Evolutionary conservation across 108 stramenopile species (phyloP).

Genomic region (Fistulifera pelliculosa): DNA sequence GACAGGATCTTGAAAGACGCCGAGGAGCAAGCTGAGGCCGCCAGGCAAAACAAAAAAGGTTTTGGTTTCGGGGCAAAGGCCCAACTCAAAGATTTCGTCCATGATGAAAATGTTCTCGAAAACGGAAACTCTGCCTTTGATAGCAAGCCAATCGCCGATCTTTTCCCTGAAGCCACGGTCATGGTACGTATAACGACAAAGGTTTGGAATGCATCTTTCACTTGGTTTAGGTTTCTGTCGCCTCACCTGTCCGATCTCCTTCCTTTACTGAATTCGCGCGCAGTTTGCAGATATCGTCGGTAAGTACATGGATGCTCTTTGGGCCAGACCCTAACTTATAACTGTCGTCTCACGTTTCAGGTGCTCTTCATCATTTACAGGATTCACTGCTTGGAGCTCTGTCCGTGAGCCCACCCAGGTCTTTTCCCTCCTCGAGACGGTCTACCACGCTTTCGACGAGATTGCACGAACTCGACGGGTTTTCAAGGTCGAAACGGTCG

Average conservation of each 20-base stretch:
- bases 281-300: constrained; percentile 46
- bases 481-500: constrained; percentile 12
- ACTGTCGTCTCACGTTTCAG: not conserved
- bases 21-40: not conserved
- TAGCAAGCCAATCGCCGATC: constrained; percentile 41
- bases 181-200: constrained; percentile 6
- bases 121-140: constrained; percentile 7
- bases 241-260: no score
- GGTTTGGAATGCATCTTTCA: no score
- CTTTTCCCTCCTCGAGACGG: constrained; percentile 23
- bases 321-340: not conserved
- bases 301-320: constrained; percentile 1
- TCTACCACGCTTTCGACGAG: constrained; percentile 22
- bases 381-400: constrained; percentile 12
- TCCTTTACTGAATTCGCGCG: no score
- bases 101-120: not conserved
- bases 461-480: constrained; percentile 2
- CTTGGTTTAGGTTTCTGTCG: no score
- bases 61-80: constrained; percentile 1
- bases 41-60: not conserved
- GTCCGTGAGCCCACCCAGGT: constrained; percentile 22
- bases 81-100: not conserved
- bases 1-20: constrained; percentile 12
- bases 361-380: not conserved
- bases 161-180: constrained; percentile 37